These are phyloP conservation scores for Petasospora fabianii DNA, from an alignment of 1,139 yeast species.

Conservation along the genomic window DNA sequence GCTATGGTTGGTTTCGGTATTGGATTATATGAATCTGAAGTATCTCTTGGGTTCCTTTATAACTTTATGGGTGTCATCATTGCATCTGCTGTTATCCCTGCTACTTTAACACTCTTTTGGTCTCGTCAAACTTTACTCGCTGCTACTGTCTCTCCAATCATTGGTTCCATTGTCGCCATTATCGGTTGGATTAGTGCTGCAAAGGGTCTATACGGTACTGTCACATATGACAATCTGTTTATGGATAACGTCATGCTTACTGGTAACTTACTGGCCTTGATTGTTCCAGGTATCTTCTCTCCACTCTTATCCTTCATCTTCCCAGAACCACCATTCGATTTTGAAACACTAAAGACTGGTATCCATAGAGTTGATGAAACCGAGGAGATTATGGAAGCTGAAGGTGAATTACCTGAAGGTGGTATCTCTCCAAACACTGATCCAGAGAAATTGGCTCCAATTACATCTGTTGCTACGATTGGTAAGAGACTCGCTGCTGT, in stretches of 20 bases:
- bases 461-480: constrained; percentile 30
- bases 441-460: constrained; percentile 37
- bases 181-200: constrained; percentile 66
- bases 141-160: constrained; percentile 56
- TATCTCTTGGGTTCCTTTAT: constrained; percentile 81
- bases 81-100: constrained; percentile 81
- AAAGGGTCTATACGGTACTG: constrained; percentile 46
- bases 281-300: constrained; percentile 65
- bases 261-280: constrained; percentile 79
- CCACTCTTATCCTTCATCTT: constrained; percentile 63
- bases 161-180: constrained; percentile 59
- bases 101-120: constrained; percentile 69
- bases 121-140: constrained; percentile 60
- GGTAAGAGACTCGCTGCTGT: constrained; percentile 43
- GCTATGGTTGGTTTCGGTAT: constrained; percentile 76
- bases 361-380: constrained; percentile 67
- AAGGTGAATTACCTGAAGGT: constrained; percentile 26
- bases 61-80: constrained; percentile 86
- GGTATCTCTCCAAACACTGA: constrained; percentile 34
- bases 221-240: constrained; percentile 64
- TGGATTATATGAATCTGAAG: constrained; percentile 77
- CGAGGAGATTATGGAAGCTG: constrained; percentile 48
- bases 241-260: constrained; percentile 79
- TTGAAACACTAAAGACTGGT: constrained; percentile 47
- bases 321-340: constrained; percentile 73